phyloP scores from a whole-genome alignment of 257 asterid genomes.

The Gynochthodes officinalis region DNA sequence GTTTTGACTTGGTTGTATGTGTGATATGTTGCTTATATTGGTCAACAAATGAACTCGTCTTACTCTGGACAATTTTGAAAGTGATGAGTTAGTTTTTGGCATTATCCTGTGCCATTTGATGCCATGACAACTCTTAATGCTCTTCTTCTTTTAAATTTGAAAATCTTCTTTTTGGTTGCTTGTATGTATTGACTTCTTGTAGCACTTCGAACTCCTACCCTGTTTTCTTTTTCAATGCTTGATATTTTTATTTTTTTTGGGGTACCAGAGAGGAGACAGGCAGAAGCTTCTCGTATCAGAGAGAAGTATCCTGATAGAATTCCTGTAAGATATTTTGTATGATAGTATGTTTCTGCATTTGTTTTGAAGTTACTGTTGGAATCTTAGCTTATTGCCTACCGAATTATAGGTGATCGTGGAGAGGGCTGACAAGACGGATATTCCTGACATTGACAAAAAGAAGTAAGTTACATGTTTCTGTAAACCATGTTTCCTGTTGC shows the following conservation, averaged over 20 bases:
- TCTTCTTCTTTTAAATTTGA: neutral
- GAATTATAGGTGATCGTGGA: constrained; percentile 39
- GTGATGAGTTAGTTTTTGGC: neutral
- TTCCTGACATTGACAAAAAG: constrained; percentile 45
- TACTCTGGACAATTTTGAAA: neutral
- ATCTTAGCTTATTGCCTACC: neutral
- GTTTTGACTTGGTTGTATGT: neutral
- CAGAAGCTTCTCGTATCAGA: constrained; percentile 43
- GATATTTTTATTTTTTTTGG: neutral
- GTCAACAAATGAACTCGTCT: neutral
- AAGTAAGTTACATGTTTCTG: constrained; percentile 26
- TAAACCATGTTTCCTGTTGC: neutral
- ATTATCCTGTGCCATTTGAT: neutral
- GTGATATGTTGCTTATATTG: neutral
- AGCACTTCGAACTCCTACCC: too few relatives aligned
- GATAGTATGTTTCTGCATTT: neutral
- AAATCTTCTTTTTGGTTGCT: neutral
- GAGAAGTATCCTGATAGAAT: constrained; percentile 42
- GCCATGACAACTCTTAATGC: neutral
- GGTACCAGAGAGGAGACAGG: constrained; percentile 33
- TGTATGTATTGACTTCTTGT: neutral
- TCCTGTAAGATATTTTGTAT: constrained; percentile 24
- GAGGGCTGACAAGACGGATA: constrained; percentile 38
- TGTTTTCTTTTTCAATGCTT: neutral
- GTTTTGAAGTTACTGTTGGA: neutral